Conservation (phyloP, 129 eudicot species). For the Flaveria robusta region DNA sequence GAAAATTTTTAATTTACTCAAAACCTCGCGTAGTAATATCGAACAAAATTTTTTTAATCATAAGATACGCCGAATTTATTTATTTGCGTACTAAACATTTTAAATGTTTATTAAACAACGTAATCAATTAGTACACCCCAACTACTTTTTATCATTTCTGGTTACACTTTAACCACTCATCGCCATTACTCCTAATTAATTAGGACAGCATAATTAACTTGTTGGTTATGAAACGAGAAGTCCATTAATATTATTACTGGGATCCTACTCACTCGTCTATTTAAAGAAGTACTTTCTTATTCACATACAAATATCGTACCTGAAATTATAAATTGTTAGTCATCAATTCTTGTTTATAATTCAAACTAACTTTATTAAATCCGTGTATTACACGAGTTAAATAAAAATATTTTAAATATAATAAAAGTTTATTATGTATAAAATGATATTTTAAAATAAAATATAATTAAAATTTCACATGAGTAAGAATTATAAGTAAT, state of each 20-base stretch:
- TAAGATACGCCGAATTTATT: neutral
- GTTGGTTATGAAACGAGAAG: neutral
- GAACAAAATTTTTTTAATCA: too few relatives aligned
- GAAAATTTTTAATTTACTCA: too few relatives aligned
- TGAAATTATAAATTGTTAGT: neutral
- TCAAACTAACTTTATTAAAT: too few relatives aligned
- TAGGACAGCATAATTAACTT: neutral
- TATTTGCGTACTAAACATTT: neutral
- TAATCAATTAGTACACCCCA: neutral
- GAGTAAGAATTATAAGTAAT: too few relatives aligned
- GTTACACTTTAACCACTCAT: neutral
- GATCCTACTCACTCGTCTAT: slow-evolving; percentile 3
- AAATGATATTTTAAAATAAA: too few relatives aligned
- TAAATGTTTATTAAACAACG: neutral
- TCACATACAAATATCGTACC: neutral
- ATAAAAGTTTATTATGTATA: too few relatives aligned
- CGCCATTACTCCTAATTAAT: neutral
- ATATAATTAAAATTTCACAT: too few relatives aligned
- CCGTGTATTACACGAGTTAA: too few relatives aligned
- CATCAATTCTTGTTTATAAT: neutral
- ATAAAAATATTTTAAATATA: too few relatives aligned
- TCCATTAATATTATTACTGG: neutral
- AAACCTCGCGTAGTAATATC: too few relatives aligned
- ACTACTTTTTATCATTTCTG: neutral
- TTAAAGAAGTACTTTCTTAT: neutral